Evolutionary conservation across 129 eudicot genomes (phyloP), one percentile per base, ranked within the genome.

Genomic region (Lonicera japonica): DNA sequence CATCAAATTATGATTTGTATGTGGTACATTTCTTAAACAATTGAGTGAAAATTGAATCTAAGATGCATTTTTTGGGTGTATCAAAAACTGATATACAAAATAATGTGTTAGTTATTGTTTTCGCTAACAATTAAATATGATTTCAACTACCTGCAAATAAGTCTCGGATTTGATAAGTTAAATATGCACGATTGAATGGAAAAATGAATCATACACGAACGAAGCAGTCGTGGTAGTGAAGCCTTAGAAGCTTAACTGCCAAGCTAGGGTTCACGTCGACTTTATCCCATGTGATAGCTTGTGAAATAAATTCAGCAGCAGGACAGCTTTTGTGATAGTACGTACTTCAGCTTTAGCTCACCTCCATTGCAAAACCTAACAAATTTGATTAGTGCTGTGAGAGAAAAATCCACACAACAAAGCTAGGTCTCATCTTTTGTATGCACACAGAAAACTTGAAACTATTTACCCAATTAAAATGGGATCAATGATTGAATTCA

Each of bases 201-300:
- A 11, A 4, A 18, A 39, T 6, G 23, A 39, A 17, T 2, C 68
- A 43, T 78, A 83, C 89, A 73, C 83, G 70, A 15, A 83, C 89
- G 65, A 83, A 83, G 73, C 89, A 83, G 19, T 83, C 85, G 63
- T 79, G 85, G 56, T 72, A 83, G 54, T 83, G 89, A 61, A 83
- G 77, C 71, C 89, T 58, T 40, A 76, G 60, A 29, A 83, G 73
- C 75, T 75, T 76, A 41, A 83, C 76, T 1, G 75, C 83, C 72
- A 83, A 39, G 24, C 61, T 21, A 58, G 71, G 62, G 59, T 70
- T 50, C 11, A 24, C 62, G 7, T 70, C 75, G 40, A 73, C 85
- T 72, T 63, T 72, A 15, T 16, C 70, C 89, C 89, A 73, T 39
- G 80, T 79, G 5, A 83, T 69, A 18, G 63, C 63, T 66, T 56